Evolutionary conservation across 1,284 basidiomycete genomes (phyloP).

Genomic region (Amylostereum chailletii): DNA sequence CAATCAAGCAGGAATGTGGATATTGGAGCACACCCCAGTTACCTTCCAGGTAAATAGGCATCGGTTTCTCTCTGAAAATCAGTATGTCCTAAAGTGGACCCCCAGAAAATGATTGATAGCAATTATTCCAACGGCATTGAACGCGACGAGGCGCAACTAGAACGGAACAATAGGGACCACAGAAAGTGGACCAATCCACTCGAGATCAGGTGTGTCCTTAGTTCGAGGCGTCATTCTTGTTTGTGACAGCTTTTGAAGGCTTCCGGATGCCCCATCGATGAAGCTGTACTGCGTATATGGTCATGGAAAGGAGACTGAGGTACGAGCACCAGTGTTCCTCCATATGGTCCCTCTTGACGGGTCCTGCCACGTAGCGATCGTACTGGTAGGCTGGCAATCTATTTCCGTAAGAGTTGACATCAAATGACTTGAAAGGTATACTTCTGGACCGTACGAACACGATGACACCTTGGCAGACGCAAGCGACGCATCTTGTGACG

Average conservation of each 20-base stretch:
- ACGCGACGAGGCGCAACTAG: conserved; percentile 57
- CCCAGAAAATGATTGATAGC: conserved; percentile 76
- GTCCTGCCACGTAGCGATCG: conserved; percentile 43
- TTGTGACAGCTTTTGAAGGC: conserved; percentile 29
- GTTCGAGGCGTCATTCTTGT: neutral
- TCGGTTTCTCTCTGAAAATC: neutral
- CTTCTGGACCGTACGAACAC: conserved; percentile 60
- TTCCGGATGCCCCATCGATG: conserved; percentile 90
- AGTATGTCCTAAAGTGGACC: conserved; percentile 2
- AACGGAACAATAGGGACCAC: conserved; percentile 62
- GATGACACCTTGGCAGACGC: conserved; percentile 51
- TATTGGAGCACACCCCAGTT: conserved; percentile 76
- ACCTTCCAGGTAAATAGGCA: conserved; percentile 61
- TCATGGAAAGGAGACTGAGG: conserved; percentile 94
- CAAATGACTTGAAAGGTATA: conserved; percentile 42
- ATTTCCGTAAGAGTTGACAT: conserved; percentile 1
- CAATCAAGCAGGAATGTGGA: conserved; percentile 69
- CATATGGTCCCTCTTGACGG: neutral
- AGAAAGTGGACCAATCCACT: conserved; percentile 94
- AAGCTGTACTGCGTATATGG: conserved; percentile 94
- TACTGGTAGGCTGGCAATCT: conserved; percentile 46
- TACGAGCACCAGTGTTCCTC: conserved; percentile 22
- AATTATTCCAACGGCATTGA: conserved; percentile 97
- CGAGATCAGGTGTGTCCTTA: conserved; percentile 56
- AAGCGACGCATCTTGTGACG: conserved; percentile 30